A percentile compares a stretch with the other conserved stretches of the same genome.
phyloP scores from a whole-genome alignment of 2,329 filamentous ascomycete species.

The Penicillium italicum region DNA sequence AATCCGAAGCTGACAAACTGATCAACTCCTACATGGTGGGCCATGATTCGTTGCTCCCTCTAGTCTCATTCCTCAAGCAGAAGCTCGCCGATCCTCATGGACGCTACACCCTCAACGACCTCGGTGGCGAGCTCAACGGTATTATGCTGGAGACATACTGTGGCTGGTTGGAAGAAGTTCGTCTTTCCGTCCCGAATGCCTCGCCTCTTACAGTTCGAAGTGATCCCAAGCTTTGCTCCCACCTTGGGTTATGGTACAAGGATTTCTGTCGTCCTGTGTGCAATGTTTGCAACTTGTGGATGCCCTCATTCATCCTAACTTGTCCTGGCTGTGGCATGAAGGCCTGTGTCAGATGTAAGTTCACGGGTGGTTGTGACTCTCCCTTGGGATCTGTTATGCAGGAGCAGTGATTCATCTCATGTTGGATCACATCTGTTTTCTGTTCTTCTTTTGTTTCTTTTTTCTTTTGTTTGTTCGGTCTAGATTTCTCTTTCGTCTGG shows the following conservation, averaged over 20 bases:
- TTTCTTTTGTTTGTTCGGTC: not conserved
- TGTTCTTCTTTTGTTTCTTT: not conserved
- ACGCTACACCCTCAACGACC: constrained; percentile 24
- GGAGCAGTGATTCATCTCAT: not conserved
- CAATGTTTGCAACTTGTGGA: constrained; percentile 27
- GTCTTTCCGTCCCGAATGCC: constrained; percentile 17
- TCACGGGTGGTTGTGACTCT: not conserved
- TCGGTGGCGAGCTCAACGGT: constrained; percentile 27
- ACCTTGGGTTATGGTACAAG: constrained; percentile 31
- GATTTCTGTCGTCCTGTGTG: constrained; percentile 21
- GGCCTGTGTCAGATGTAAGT: constrained; percentile 34
- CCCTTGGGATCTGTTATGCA: not conserved
- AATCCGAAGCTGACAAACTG: not conserved
- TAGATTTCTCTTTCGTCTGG: not conserved
- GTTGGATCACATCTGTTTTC: not conserved
- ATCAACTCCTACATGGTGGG: not conserved
- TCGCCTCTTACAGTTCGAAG: not conserved
- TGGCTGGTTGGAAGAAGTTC: constrained; percentile 24
- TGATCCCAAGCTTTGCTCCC: constrained; percentile 17
- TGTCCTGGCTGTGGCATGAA: constrained; percentile 30
- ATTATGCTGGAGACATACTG: constrained; percentile 29
- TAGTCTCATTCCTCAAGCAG: constrained; percentile 24
- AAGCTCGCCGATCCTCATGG: constrained; percentile 24
- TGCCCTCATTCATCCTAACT: constrained; percentile 28
- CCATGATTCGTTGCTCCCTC: constrained; percentile 11